Conservation (phyloP, 2,329 filamentous ascomycete species). For the Tolypocladium sp. region DNA sequence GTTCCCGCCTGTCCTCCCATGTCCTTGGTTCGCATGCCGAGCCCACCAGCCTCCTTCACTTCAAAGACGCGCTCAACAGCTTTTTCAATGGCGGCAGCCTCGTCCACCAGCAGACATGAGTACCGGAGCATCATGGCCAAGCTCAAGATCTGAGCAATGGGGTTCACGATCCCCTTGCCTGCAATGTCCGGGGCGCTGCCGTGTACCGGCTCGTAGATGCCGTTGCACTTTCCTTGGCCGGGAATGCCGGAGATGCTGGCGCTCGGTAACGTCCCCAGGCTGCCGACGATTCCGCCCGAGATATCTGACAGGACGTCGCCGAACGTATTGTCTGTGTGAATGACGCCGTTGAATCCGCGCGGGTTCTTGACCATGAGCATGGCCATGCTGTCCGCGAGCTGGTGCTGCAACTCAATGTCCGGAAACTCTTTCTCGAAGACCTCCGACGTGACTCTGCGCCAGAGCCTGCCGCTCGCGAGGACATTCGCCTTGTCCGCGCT, state of each 20-base stretch:
- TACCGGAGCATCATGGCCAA: conserved; percentile 70
- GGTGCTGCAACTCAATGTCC: conserved; percentile 31
- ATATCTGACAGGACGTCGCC: conserved; percentile 38
- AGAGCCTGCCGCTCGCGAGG: conserved; percentile 38
- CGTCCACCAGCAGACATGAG: conserved; percentile 51
- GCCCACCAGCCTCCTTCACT: conserved; percentile 24
- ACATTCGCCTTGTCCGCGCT: conserved; percentile 45
- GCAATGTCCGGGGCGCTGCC: conserved; percentile 66
- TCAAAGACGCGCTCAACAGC: conserved; percentile 58
- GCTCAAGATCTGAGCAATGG: conserved; percentile 61
- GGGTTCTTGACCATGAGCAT: conserved; percentile 39
- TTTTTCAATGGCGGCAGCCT: conserved; percentile 55
- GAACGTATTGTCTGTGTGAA: conserved; percentile 38
- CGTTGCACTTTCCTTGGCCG: conserved; percentile 39
- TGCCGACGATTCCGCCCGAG: conserved; percentile 34
- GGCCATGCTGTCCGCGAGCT: conserved; percentile 37
- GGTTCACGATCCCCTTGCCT: conserved; percentile 64
- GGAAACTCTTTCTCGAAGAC: conserved; percentile 32
- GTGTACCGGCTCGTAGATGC: conserved; percentile 72
- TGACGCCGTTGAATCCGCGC: conserved; percentile 36
- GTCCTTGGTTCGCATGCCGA: conserved; percentile 52
- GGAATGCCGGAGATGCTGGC: conserved; percentile 34
- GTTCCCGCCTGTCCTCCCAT: conserved; percentile 57
- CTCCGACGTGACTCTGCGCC: conserved; percentile 32
- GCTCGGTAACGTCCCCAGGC: conserved; percentile 33